Evolutionary conservation across 1,284 basidiomycete genomes (phyloP), one percentile per base, ranked within the genome.

Genomic region (Pseudozyma sp.): DNA sequence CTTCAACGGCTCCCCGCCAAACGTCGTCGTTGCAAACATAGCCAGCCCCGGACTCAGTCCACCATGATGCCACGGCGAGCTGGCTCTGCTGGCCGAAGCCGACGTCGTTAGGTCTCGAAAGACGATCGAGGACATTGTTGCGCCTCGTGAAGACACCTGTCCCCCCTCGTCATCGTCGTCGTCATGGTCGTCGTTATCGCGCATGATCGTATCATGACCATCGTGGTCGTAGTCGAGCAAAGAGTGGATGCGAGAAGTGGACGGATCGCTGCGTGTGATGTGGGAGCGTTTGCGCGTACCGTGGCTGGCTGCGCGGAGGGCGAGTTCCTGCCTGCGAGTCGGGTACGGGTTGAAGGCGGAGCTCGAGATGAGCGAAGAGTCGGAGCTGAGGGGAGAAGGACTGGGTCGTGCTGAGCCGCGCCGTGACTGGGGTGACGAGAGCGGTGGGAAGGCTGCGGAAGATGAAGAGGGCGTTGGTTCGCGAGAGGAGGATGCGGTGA

Each of bases 101-200:
- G 60, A 64, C 13, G 61, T 39, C 5, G 70, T 62, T 16, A 74
- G 56, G 29, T 75, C 72, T 14, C 72, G 67, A 29, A 75, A 75
- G 0, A 70, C 59, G 51, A 75, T 69, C 8, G 67, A 70, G n/a
- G 72, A 69, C 67, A 75, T 75, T 33, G 67, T 75, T 9, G 72
- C 68, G 16, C 72, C 72, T 4, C 63, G 55, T 6, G 72, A 45
- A 3, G 72, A 75, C 8, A 70, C 64, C 39, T 61, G 51, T 4
- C 62, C 71, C 16, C 59, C 55, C 9, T 74, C 68, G 11, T 62
- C 55, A 13, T 74, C 68, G 11, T 49, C 55, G 13, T 49, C 54
- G 17, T 65, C 66, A 24, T 48, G 51, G 6, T 48, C 43, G 17
- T 39, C 43, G 24, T 31, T 8, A 16, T 53, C 43, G 9, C 37